Base-by-base conservation (phyloP, 768 basidiomycete genomes). In the Boletellus emodensis region DNA sequence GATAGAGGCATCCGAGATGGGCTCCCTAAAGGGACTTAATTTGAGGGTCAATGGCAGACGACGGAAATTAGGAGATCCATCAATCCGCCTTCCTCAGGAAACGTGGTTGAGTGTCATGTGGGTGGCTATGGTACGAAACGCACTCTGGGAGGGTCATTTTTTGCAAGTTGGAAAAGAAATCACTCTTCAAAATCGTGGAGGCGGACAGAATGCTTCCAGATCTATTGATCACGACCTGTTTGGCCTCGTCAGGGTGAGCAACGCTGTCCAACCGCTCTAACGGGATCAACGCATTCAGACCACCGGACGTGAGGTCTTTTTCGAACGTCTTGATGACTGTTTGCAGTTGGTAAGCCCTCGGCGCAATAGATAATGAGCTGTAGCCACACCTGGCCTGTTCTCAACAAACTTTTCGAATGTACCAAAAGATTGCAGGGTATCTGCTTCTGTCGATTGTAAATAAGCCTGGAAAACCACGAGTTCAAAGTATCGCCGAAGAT, bases 131-230 rank as follows among this genome's bases (percentile, higher is more conserved):
- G 36, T 12, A 18, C 46, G 6, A 45, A 46, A 54, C 85, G 54
- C 53, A 94, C 88, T 98, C 96, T 0, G 94, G 90, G 3, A 99
- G 74, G 4, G 90, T 90, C 84, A 96, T 92, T 73, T 97, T 98
- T 71, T 98, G 96, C 30, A 98, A 64, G 62, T 90, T 90, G 6
- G 83, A 83, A 77, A 94, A 94, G 75, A 93, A 92, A 64, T 94
- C 92, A 61, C 88, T 91, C 73, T 99, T 99, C 62, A 98, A 74
- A 58, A 98, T 96, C 1, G 94, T 92, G 5, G 84, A 90, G 2
- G 92, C 89, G 12, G 91, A 95, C 0, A 98, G 71, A 51, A 98
- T 89, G 53, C 78, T 81, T 9, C 96, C 96, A 9, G 81, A 78
- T 36, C 96, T 83, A 58, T 87, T 89, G 34, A 82, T 76, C 30